These are phyloP conservation scores for Kuraishia hungarica DNA, from an alignment of 805 yeast genomes.

Conservation along the genomic window DNA sequence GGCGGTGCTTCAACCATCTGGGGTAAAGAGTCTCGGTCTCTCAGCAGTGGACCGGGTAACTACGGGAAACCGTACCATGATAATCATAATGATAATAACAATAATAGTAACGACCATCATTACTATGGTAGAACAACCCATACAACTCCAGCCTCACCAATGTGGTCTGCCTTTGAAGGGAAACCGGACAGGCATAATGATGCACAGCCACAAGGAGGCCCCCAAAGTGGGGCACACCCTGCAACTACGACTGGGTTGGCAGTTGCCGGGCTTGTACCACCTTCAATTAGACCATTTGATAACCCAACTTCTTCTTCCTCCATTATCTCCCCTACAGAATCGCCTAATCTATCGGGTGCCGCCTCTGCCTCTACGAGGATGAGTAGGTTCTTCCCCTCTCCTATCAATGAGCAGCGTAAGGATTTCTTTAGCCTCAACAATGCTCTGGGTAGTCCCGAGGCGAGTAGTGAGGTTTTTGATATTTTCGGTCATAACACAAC, in stretches of 20 bases:
- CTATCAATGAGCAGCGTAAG: slow-evolving; percentile 14
- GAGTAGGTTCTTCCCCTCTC: slow-evolving; percentile 28
- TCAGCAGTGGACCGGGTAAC: background rate
- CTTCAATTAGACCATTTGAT: background rate
- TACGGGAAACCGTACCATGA: background rate
- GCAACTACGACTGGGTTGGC: background rate
- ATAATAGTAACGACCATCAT: no score
- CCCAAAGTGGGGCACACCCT: no score
- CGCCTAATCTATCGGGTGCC: background rate
- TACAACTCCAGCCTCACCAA: background rate
- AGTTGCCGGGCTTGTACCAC: background rate
- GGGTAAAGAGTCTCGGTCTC: background rate
- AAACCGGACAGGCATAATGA: background rate
- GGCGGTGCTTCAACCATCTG: background rate
- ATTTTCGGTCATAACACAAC: background rate
- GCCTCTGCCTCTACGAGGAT: slow-evolving; percentile 10
- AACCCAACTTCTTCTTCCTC: background rate
- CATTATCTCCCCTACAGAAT: background rate
- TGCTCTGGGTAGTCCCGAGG: background rate
- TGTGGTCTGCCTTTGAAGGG: background rate
- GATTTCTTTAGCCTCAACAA: background rate
- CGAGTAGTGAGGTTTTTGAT: background rate
- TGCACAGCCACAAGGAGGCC: no score
- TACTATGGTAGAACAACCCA: slow-evolving; percentile 9
- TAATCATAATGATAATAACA: no score